Percentiles rank a stretch among this genome's conserved stretches.
phyloP scores from a whole-genome alignment of 2,329 filamentous ascomycete species.

The Dactylellina leptospora region DNA sequence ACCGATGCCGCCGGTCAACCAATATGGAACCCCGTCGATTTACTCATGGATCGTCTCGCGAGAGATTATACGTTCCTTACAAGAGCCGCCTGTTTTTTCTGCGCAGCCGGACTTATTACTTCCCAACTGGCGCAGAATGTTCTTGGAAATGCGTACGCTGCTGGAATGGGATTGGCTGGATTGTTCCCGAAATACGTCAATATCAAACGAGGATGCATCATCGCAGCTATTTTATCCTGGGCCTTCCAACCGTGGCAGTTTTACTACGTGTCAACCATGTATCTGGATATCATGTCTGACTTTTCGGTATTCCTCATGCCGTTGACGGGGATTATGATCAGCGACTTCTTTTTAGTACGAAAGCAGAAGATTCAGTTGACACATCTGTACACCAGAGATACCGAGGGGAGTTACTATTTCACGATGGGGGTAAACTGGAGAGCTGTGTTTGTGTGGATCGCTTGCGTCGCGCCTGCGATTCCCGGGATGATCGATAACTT shows the following conservation, averaged over 20 bases:
- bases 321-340: constrained; percentile 51
- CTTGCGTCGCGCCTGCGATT: constrained; percentile 43
- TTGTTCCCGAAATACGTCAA: constrained; percentile 67
- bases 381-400: constrained; percentile 49
- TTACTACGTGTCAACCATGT: constrained; percentile 61
- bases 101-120: constrained; percentile 62
- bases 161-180: constrained; percentile 68
- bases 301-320: constrained; percentile 52
- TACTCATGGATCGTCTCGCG: constrained; percentile 61
- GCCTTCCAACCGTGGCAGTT: constrained; percentile 66
- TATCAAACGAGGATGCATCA: constrained; percentile 66
- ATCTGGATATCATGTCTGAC: constrained; percentile 49
- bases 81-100: constrained; percentile 64
- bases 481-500: constrained; percentile 48
- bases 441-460: constrained; percentile 46
- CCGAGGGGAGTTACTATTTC: constrained; percentile 38
- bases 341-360: constrained; percentile 42
- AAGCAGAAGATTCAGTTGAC: constrained; percentile 40
- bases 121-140: constrained; percentile 64
- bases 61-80: constrained; percentile 58
- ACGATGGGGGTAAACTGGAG: constrained; percentile 45
- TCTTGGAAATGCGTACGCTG: constrained; percentile 64
- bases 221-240: constrained; percentile 63
- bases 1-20: constrained; percentile 46
- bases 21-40: constrained; percentile 63